Percentiles rank a stretch among this genome's conserved stretches.
Conservation (phyloP, 2,329 filamentous ascomycete genomes). For the Trichoderma arundinaceum region DNA sequence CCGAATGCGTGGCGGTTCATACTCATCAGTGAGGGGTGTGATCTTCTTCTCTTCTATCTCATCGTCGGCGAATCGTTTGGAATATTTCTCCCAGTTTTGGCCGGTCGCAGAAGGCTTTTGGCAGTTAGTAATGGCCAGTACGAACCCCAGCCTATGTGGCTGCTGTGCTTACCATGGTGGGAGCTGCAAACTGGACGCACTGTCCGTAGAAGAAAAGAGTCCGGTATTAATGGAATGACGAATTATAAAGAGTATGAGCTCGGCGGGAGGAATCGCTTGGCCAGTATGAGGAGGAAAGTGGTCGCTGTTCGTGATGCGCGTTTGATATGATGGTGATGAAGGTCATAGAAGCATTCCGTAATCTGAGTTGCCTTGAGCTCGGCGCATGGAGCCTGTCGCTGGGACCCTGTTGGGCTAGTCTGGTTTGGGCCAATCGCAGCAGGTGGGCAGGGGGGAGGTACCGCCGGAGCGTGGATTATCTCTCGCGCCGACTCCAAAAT, state of each 20-base stretch:
- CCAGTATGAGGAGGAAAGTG: not conserved
- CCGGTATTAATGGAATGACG: not conserved
- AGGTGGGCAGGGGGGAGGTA: slow-evolving; percentile 33
- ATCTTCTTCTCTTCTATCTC: slow-evolving; percentile 99
- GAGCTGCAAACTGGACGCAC: slow-evolving; percentile 41
- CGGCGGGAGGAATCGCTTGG: not conserved
- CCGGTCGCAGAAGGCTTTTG: slow-evolving; percentile 91
- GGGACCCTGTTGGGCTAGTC: slow-evolving; percentile 38
- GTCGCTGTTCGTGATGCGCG: slow-evolving; percentile 26
- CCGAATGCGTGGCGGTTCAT: slow-evolving; percentile 47
- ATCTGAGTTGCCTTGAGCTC: slow-evolving; percentile 51
- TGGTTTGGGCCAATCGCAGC: slow-evolving; percentile 33
- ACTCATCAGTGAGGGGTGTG: slow-evolving; percentile 95
- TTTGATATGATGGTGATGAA: slow-evolving; percentile 42
- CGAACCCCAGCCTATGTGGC: not conserved
- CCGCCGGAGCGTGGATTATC: slow-evolving; percentile 49
- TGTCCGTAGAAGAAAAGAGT: slow-evolving; percentile 18
- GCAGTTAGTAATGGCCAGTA: slow-evolving; percentile 36
- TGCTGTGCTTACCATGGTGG: slow-evolving; percentile 49
- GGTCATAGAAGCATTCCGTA: slow-evolving; percentile 49
- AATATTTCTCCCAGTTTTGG: slow-evolving; percentile 97
- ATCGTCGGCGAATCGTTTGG: slow-evolving; percentile 95
- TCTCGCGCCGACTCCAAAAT: slow-evolving; percentile 49
- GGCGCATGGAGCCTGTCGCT: slow-evolving; percentile 40
- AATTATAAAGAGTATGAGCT: not conserved